phyloP scores from a whole-genome alignment of 2,329 filamentous ascomycete species.

The Pseudogymnoascus destructans region DNA sequence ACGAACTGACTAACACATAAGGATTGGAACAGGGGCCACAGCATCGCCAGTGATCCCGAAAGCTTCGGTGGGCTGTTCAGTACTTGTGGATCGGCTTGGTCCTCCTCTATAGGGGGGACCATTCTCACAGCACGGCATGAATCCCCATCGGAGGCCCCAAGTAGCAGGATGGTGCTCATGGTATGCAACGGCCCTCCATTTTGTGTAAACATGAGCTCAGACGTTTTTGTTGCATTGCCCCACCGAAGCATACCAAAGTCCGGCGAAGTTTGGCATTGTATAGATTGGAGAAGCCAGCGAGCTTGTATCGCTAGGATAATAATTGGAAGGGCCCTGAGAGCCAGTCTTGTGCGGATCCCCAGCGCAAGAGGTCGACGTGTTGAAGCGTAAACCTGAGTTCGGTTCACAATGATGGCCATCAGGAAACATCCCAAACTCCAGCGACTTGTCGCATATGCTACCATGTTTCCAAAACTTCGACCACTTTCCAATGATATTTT shows the following conservation, averaged over 20 bases:
- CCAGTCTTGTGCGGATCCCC: constrained; percentile 56
- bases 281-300: constrained; percentile 60
- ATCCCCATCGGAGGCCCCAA: constrained; percentile 58
- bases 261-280: constrained; percentile 81
- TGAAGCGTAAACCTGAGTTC: constrained; percentile 86
- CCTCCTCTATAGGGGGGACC: constrained; percentile 39
- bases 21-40: constrained; percentile 64
- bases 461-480: constrained; percentile 69
- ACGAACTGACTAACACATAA: constrained; percentile 69
- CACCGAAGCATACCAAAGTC: constrained; percentile 58
- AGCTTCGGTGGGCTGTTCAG: constrained; percentile 10
- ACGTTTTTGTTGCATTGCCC: constrained; percentile 50
- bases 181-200: constrained; percentile 58
- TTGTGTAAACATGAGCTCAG: constrained; percentile 56
- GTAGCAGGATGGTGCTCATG: constrained; percentile 57
- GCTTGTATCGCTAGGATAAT: constrained; percentile 57
- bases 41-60: constrained; percentile 58
- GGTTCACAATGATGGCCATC: constrained; percentile 77
- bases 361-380: constrained; percentile 69
- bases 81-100: constrained; percentile 29
- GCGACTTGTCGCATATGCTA: constrained; percentile 79
- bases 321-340: constrained; percentile 59
- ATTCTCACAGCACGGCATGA: constrained; percentile 68
- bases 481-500: constrained; percentile 44
- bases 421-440: constrained; percentile 85